phyloP scores from a whole-genome alignment of 176 grass and related monocot genomes.

The Pontederia crassipes region DNA sequence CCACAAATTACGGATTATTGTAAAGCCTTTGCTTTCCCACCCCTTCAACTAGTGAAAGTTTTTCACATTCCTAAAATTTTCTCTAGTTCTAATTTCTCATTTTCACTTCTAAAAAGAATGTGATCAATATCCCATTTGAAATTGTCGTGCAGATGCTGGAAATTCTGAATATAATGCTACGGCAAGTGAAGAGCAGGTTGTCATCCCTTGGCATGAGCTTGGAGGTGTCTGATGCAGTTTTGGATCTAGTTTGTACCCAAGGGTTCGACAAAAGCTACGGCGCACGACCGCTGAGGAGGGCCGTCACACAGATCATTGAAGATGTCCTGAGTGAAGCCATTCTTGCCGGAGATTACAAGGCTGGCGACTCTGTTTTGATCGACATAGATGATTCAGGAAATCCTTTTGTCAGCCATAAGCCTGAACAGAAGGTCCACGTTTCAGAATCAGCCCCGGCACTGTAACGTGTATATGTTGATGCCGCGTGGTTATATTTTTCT shows the following conservation, averaged over 20 bases:
- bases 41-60: not conserved
- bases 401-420: conserved; percentile 35
- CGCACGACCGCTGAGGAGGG: conserved; percentile 65
- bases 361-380: conserved; percentile 64
- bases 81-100: no score
- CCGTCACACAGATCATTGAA: conserved; percentile 68
- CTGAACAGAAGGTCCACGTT: conserved; percentile 39
- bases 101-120: no score
- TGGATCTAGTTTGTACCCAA: conserved; percentile 57
- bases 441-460: conserved; percentile 39
- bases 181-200: conserved; percentile 76
- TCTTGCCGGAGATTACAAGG: conserved; percentile 61
- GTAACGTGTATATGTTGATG: conserved; percentile 3
- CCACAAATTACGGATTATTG: no score
- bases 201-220: conserved; percentile 49
- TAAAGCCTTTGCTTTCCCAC: not conserved
- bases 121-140: not conserved
- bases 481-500: conserved; percentile 24
- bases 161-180: conserved; percentile 78
- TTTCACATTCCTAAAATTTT: not conserved
- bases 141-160: conserved; percentile 59
- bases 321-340: conserved; percentile 78
- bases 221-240: conserved; percentile 64
- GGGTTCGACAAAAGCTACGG: conserved; percentile 83
- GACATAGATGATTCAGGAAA: conserved; percentile 48